Evolutionary conservation across 2,329 filamentous ascomycete genomes (phyloP), one percentile per base, ranked within the genome.

Genomic region (Aspergillus neoniger): DNA sequence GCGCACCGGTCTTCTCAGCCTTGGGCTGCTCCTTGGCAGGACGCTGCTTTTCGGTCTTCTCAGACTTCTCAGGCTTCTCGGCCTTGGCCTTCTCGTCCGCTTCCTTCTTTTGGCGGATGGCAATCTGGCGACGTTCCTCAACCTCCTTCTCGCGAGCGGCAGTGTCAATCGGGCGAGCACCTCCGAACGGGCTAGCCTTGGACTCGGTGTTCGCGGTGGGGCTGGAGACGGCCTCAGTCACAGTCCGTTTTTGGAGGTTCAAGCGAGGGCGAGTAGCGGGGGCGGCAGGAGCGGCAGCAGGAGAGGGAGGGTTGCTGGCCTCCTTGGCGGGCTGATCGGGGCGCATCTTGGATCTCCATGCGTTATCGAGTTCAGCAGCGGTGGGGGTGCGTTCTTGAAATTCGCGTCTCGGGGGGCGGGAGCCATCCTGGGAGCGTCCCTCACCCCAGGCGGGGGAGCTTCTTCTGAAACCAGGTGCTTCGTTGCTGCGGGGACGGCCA

Each of bases 111-210:
- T 95, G 88, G 65, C 88, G 88, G 25, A 92, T 65, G 6, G 86
- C 85, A 60, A 91, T 82, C 70, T 90, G 82, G 66, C 90, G 86
- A 84, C 92, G 96, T 80, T 96, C 92, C 71, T 96, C 94, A 60
- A 99, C 88, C 76, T 96, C 89, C 70, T 88, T 89, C 81, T 98
- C 94, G 67, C 91, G 88, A 14, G 92, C 86, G 49, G 91, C 91
- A 50, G 94, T 98, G 78, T 99, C 93, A 69, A 98, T 96, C 58
- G 95, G 95, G 64, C 90, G 88, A 59, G 95, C 95, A 63, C 91
- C 93, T 70, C 95, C 95, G 74, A 99, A 99, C 43, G 92, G 92
- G 77, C 90, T 98, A 25, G 92, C 85, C 82, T 97, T 98, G 44
- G 91, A 82, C 70, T 95, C 90, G 30, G 79, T 74, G 17, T 70